phyloP scores from a whole-genome alignment of 805 yeast species.

The Metschnikowia hibisci region DNA sequence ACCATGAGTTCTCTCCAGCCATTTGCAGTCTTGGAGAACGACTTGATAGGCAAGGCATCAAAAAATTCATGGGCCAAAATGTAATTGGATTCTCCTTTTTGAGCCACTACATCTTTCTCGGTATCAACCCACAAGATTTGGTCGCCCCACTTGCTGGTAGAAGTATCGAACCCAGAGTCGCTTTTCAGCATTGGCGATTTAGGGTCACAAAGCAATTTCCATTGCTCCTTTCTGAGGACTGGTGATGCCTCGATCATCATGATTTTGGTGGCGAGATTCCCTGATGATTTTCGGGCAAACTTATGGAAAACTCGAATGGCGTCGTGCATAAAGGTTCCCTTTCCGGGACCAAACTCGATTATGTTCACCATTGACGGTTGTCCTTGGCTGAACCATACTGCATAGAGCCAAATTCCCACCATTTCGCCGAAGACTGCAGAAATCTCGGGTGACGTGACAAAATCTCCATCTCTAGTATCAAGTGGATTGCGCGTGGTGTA shows the following conservation, averaged over 20 bases:
- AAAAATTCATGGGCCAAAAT: conserved; percentile 82
- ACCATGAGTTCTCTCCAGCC: conserved; percentile 83
- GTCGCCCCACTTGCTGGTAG: conserved; percentile 50
- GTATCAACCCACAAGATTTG: conserved; percentile 58
- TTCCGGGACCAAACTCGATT: conserved; percentile 83
- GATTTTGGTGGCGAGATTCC: conserved; percentile 35
- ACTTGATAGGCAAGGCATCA: conserved; percentile 79
- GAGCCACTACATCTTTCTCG: conserved; percentile 41
- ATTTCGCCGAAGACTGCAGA: conserved; percentile 85
- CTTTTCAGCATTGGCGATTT: conserved; percentile 1
- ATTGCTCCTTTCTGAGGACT: conserved; percentile 56
- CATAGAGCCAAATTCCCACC: conserved; percentile 68
- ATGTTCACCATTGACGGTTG: conserved; percentile 48
- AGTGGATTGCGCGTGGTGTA: conserved; percentile 76
- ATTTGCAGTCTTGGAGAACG: conserved; percentile 54
- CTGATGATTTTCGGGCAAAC: conserved; percentile 26
- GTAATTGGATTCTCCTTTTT: conserved; percentile 46
- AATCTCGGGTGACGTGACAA: conserved; percentile 82
- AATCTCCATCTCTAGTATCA: conserved; percentile 61
- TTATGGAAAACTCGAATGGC: conserved; percentile 46
- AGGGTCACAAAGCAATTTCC: conserved; percentile 40
- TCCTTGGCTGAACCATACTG: conserved; percentile 55
- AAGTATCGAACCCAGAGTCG: conserved; percentile 31
- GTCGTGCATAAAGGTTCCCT: conserved; percentile 75
- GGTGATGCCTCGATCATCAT: conserved; percentile 70